Base-by-base conservation (phyloP, 371 early-diverging fungal genomes). In the Mucor sp. region DNA sequence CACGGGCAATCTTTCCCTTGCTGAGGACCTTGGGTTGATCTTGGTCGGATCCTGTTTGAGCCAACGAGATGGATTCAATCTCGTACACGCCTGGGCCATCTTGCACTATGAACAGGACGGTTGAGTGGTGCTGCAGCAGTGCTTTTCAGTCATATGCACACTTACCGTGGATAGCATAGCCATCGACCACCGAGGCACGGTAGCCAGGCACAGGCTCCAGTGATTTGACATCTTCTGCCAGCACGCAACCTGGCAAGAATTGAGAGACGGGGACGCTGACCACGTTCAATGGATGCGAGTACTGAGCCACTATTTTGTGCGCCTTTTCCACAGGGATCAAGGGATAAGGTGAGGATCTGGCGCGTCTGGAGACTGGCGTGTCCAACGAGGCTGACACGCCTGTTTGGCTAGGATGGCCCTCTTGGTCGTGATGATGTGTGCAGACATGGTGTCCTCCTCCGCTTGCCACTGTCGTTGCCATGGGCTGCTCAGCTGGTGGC, bases 171-270 rank as follows among this genome's bases (percentile, higher is more conserved):
- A 96, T 93, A 7, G 97, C 96, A 77, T 97, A 97, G 3, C 98
- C 98, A 78, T 97, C 98, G 21, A 97, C 90, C 21, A 94, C 86
- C 0, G 95, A 91, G 5, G 96, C 97, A 0, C 90, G 85, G 66
- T 92, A 96, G 4, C 84, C 93, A 12, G 98, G 98, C 1, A 96
- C 95, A 60, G 89, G 80, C 60, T 93, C 93, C 6, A 69, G 65
- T 0, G 95, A 89, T 0, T 81, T 44, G 0, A 94, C 90, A 68
- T 94, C 93, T 67, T 89, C 82, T 5, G 95, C 94, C 27, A 96
- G 66, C 4, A 94, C 87, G 47, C 84, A 82, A 0, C 94, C 94
- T 53, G 69, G 43, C 8, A 74, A 44, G 21, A 67, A 65, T 25
- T 72, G 73, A 27, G 79, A 69, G 3, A 94, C 87, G 2, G 80